Evolutionary conservation across 2,329 filamentous ascomycete species (phyloP).

Genomic region (Emydomyces testavorans): DNA sequence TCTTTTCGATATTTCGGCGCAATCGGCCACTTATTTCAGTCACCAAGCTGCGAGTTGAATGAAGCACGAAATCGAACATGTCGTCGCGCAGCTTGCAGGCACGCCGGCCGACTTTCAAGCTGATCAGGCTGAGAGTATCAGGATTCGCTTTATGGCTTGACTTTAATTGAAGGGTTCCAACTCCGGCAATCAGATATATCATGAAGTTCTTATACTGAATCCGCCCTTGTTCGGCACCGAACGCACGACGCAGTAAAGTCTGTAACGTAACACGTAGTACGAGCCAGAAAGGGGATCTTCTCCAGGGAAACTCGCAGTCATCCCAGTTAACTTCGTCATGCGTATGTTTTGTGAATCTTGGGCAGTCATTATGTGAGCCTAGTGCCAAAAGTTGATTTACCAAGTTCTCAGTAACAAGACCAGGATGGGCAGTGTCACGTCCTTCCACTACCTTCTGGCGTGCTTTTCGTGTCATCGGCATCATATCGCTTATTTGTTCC

Average conservation of each 20-base stretch:
- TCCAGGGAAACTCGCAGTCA: slow-evolving; percentile 33
- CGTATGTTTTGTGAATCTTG: slow-evolving; percentile 39
- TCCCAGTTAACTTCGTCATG: slow-evolving; percentile 42
- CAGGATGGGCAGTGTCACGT: slow-evolving; percentile 40
- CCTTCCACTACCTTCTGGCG: slow-evolving; percentile 24
- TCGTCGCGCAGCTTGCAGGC: slow-evolving; percentile 30
- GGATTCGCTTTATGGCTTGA: slow-evolving; percentile 14
- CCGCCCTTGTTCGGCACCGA: slow-evolving; percentile 11
- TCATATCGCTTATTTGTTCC: slow-evolving; percentile 24
- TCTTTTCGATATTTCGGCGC: not conserved
- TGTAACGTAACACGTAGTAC: slow-evolving; percentile 44
- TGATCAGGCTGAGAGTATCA: slow-evolving; percentile 33
- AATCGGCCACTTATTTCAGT: not conserved
- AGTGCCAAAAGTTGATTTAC: slow-evolving; percentile 34
- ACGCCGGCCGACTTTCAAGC: slow-evolving; percentile 36
- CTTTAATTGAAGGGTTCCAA: slow-evolving; percentile 24
- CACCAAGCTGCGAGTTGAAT: not conserved
- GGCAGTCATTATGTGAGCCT: slow-evolving; percentile 23
- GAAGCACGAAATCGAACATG: slow-evolving; percentile 16
- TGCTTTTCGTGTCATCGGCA: slow-evolving; percentile 16
- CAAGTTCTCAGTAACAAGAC: slow-evolving; percentile 42
- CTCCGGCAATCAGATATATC: slow-evolving; percentile 34
- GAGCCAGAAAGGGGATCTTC: slow-evolving; percentile 44
- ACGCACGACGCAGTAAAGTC: slow-evolving; percentile 16
- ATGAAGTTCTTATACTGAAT: slow-evolving; percentile 44